phyloP scores from a whole-genome alignment of 768 basidiomycete genomes.

The Phanerochaete carnosa region DNA sequence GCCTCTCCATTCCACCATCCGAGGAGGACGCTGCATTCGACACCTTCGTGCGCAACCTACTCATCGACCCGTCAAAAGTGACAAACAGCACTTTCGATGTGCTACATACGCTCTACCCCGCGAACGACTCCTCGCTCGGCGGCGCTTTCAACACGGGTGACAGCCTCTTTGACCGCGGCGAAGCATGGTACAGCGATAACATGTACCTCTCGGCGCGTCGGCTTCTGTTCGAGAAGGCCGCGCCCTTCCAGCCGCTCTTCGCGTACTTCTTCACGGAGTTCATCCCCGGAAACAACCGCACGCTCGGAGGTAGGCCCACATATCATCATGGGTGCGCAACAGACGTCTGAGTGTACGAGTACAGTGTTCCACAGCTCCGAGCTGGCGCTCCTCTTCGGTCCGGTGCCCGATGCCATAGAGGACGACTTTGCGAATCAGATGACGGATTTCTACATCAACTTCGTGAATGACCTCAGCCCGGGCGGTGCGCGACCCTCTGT shows the following conservation, averaged over 20 bases:
- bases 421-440: constrained; percentile 40
- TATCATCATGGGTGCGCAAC: no score
- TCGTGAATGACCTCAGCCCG: constrained; percentile 49
- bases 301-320: constrained; percentile 42
- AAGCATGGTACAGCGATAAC: constrained; percentile 50
- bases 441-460: constrained; percentile 50
- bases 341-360: no score
- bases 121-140: constrained; percentile 42
- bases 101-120: constrained; percentile 39
- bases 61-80: constrained; percentile 48
- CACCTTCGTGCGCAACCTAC: constrained; percentile 39
- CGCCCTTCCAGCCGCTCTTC: constrained; percentile 42
- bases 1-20: constrained; percentile 31
- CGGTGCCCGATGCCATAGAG: constrained; percentile 38
- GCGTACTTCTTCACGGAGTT: constrained; percentile 53
- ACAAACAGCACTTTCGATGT: constrained; percentile 36
- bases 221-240: constrained; percentile 44
- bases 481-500: constrained; percentile 32
- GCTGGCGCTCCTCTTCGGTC: constrained; percentile 42
- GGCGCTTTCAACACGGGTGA: constrained; percentile 54
- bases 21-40: constrained; percentile 40
- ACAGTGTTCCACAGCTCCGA: constrained; percentile 47
- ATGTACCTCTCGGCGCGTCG: constrained; percentile 50
- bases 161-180: constrained; percentile 49
- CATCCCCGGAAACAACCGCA: constrained; percentile 46